Conservation (phyloP, 225 moss, liverwort and hornwort genomes). For the Physcomitrium patens region DNA sequence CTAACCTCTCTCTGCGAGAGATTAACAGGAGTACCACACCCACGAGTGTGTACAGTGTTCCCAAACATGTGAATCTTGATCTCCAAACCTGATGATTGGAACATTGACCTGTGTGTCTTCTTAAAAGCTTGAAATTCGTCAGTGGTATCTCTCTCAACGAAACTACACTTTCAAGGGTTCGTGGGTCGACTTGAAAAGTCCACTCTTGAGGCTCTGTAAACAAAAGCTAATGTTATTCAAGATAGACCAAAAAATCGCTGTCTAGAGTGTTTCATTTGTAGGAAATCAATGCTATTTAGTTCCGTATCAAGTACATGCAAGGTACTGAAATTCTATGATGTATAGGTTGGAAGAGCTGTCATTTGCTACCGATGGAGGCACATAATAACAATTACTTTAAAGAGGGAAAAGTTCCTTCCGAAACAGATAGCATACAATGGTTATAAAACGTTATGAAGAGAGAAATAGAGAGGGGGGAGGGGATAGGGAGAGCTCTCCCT, state of each 20-base stretch:
- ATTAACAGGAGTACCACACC: constrained; percentile 47
- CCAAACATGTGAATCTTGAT: constrained; percentile 49
- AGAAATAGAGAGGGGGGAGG: too few species aligned
- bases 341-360: neutral
- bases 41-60: constrained; percentile 41
- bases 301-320: constrained; percentile 1
- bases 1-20: constrained; percentile 39
- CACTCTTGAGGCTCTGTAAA: constrained; percentile 54
- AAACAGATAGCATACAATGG: neutral
- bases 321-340: neutral
- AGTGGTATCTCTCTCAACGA: constrained; percentile 36
- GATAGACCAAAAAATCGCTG: constrained; percentile 11
- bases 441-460: neutral
- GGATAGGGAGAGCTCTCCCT: too few species aligned
- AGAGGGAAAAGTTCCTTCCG: neutral
- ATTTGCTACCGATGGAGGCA: neutral
- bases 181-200: constrained; percentile 41
- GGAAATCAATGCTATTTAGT: neutral
- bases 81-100: constrained; percentile 47
- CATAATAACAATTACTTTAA: neutral
- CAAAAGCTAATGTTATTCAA: neutral
- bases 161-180: neutral
- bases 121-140: constrained; percentile 43
- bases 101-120: constrained; percentile 39
- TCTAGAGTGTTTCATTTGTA: neutral